Evolutionary conservation across 2,329 filamentous ascomycete species (phyloP).

Genomic region (Magnaporthales sp.): DNA sequence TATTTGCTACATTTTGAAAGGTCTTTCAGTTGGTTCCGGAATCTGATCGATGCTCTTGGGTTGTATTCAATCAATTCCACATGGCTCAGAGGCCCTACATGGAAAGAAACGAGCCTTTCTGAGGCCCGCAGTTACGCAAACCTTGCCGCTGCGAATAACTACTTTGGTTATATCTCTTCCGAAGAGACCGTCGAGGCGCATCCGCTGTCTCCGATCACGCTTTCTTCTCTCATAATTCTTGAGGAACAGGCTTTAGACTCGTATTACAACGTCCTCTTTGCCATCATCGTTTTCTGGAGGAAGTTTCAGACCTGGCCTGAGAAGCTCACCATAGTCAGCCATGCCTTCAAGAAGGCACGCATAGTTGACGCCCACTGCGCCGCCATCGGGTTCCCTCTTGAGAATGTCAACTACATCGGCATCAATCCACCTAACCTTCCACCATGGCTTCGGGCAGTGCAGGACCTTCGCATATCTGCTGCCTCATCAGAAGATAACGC

Average conservation of each 20-base stretch:
- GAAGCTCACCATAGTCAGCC: conserved; percentile 55
- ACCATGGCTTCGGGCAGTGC: conserved; percentile 8
- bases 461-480: conserved; percentile 7
- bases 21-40: background rate
- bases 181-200: background rate
- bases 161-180: conserved; percentile 30
- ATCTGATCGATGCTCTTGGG: background rate
- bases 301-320: conserved; percentile 38
- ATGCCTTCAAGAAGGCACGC: conserved; percentile 58
- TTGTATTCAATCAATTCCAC: background rate
- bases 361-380: conserved; percentile 56
- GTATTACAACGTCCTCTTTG: conserved; percentile 77
- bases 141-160: conserved; percentile 35
- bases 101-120: conserved; percentile 42
- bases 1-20: background rate
- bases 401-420: conserved; percentile 44
- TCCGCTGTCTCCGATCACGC: conserved; percentile 19
- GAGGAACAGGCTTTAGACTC: conserved; percentile 76
- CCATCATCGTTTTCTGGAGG: conserved; percentile 48
- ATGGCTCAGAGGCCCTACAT: conserved; percentile 49
- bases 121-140: conserved; percentile 58
- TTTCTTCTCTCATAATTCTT: conserved; percentile 35
- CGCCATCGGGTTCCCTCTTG: conserved; percentile 46
- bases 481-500: conserved; percentile 20
- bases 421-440: conserved; percentile 48